A percentile compares a stretch with the other conserved stretches of the same genome.
These are phyloP conservation scores for Fagus sylvatica DNA, from an alignment of 306 rosid species.

Conservation along the genomic window DNA sequence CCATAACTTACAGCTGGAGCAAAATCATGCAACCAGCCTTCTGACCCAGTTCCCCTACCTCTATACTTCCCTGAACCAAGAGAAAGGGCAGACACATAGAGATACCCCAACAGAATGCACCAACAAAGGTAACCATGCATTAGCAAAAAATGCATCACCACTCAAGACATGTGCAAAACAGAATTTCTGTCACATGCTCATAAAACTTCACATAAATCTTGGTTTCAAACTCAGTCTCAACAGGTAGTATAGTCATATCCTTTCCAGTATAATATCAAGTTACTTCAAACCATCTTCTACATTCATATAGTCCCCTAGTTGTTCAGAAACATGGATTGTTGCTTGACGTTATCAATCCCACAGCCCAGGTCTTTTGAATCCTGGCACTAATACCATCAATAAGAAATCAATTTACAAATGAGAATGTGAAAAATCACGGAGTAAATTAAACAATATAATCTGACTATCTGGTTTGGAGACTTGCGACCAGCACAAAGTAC, in stretches of 20 bases:
- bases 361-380: background rate
- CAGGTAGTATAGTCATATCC: background rate
- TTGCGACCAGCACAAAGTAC: background rate
- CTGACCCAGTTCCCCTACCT: conserved; percentile 35
- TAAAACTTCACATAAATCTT: conserved; percentile 37
- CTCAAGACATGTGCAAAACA: conserved; percentile 31
- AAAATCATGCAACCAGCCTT: conserved; percentile 42
- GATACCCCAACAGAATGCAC: conserved; percentile 62
- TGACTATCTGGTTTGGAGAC: background rate
- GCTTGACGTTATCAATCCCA: conserved; percentile 1
- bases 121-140: conserved; percentile 56
- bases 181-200: conserved; percentile 16
- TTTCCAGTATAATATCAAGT: conserved; percentile 5
- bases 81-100: conserved; percentile 45
- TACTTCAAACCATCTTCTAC: conserved; percentile 12
- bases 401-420: background rate
- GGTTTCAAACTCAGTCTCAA: conserved; percentile 27
- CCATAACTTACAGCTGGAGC: conserved; percentile 33
- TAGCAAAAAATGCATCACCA: conserved; percentile 62
- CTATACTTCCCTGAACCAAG: conserved; percentile 42
- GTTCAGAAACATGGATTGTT: background rate
- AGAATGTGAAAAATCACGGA: background rate
- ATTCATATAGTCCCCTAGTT: background rate
- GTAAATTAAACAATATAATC: background rate
- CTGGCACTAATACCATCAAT: conserved; percentile 16